These are phyloP conservation scores for Fusarium verrucosum DNA, from an alignment of 2,329 filamentous ascomycete genomes.

Conservation along the genomic window DNA sequence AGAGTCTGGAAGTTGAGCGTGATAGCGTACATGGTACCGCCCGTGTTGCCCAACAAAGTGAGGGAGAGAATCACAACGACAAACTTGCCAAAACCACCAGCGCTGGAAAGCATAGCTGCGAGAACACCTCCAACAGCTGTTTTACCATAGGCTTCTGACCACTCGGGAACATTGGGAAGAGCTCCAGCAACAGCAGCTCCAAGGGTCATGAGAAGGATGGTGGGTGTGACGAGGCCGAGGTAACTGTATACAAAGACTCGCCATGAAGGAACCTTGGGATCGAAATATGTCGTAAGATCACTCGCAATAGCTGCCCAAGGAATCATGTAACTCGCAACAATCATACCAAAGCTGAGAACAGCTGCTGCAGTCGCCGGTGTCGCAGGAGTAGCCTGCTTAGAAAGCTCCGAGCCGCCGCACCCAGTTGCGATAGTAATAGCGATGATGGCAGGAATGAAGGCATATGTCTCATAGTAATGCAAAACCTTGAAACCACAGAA, in stretches of 20 bases:
- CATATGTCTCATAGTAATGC: slow-evolving; percentile 66
- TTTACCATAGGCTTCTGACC: slow-evolving; percentile 62
- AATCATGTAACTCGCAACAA: slow-evolving; percentile 71
- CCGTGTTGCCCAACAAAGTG: slow-evolving; percentile 67
- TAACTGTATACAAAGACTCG: slow-evolving; percentile 66
- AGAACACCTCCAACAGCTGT: slow-evolving; percentile 68
- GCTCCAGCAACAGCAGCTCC: slow-evolving; percentile 72
- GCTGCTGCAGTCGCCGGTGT: slow-evolving; percentile 55
- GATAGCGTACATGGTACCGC: slow-evolving; percentile 68
- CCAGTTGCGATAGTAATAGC: slow-evolving; percentile 65
- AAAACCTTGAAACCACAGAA: slow-evolving; percentile 68
- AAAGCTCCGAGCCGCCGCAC: slow-evolving; percentile 60
- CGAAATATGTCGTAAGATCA: slow-evolving; percentile 69
- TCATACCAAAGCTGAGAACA: slow-evolving; percentile 66
- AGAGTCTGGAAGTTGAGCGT: slow-evolving; percentile 72
- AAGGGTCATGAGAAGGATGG: slow-evolving; percentile 68
- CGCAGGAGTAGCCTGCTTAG: slow-evolving; percentile 55
- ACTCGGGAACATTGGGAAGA: slow-evolving; percentile 61
- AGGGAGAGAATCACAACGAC: slow-evolving; percentile 67
- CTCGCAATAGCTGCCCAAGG: slow-evolving; percentile 68
- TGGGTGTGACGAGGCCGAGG: slow-evolving; percentile 63
- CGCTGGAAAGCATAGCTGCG: slow-evolving; percentile 65
- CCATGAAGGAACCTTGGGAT: slow-evolving; percentile 63
- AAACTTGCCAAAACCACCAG: slow-evolving; percentile 70
- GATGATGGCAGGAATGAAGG: slow-evolving; percentile 65